phyloP scores from a whole-genome alignment of 2,329 filamentous ascomycete genomes.

The Fusarium beomiforme region DNA sequence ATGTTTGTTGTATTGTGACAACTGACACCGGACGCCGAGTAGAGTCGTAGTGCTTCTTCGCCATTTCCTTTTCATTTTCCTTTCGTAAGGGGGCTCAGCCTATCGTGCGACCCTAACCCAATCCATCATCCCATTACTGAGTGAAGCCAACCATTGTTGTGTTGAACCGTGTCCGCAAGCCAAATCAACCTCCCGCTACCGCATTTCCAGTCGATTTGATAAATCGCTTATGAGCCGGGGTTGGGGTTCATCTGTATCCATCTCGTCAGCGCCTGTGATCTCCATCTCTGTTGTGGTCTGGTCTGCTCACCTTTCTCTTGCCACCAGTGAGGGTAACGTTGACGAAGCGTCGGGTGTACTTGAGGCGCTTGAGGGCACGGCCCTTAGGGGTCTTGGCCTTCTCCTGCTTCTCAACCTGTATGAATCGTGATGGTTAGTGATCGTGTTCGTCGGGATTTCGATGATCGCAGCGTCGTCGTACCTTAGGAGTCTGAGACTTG shows the following conservation, averaged over 20 bases:
- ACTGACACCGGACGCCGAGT: constrained; percentile 56
- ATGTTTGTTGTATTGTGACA: constrained; percentile 53
- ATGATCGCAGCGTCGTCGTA: constrained; percentile 58
- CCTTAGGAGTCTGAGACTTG: constrained; percentile 95
- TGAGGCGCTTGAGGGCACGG: constrained; percentile 95
- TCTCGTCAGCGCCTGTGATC: constrained; percentile 39
- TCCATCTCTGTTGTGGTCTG: not conserved
- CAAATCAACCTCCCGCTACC: constrained; percentile 44
- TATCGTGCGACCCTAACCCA: constrained; percentile 49
- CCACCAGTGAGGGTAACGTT: constrained; percentile 97
- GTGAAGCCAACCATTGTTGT: constrained; percentile 45
- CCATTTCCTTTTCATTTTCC: constrained; percentile 43
- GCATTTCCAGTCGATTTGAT: constrained; percentile 38
- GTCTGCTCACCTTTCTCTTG: constrained; percentile 87
- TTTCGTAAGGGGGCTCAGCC: constrained; percentile 47
- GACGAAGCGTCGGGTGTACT: constrained; percentile 97
- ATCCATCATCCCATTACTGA: constrained; percentile 50
- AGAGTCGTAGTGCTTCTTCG: constrained; percentile 52
- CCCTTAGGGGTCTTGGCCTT: constrained; percentile 98
- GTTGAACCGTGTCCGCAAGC: constrained; percentile 45
- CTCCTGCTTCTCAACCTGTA: constrained; percentile 86
- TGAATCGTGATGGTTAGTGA: constrained; percentile 44
- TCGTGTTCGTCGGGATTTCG: constrained; percentile 40
- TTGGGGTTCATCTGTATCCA: constrained; percentile 84
- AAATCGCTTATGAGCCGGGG: constrained; percentile 71